Conservation (phyloP, 805 yeast species). For the Lipomyces sp. region DNA sequence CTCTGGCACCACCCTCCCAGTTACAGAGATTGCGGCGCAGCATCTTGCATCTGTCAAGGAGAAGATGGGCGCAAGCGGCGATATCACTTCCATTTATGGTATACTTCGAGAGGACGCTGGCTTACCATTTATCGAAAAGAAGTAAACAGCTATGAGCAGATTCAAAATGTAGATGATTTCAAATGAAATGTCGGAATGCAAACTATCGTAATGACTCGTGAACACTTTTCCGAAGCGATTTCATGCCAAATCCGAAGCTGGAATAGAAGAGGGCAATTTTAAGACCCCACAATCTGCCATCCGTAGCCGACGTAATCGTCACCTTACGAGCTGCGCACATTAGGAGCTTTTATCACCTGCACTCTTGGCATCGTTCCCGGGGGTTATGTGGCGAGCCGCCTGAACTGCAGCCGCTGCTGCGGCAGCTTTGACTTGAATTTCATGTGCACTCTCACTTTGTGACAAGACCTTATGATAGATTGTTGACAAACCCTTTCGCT, state of each 20-base stretch:
- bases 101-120: constrained; percentile 41
- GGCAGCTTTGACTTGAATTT: constrained; percentile 29
- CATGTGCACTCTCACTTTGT: constrained; percentile 23
- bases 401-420: constrained; percentile 33
- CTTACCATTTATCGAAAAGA: constrained; percentile 40
- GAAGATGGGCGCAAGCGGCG: constrained; percentile 37
- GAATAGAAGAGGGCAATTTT: background rate
- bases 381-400: background rate
- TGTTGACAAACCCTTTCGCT: constrained; percentile 16
- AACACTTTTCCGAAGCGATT: background rate
- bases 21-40: constrained; percentile 36
- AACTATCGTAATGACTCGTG: background rate
- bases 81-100: constrained; percentile 42
- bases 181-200: background rate
- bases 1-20: constrained; percentile 36
- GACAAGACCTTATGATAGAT: constrained; percentile 31
- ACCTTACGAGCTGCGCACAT: background rate
- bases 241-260: too few species aligned
- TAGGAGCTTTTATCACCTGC: background rate
- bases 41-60: constrained; percentile 36
- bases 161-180: background rate
- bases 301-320: background rate
- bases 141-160: constrained; percentile 3
- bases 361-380: background rate
- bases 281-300: background rate